phyloP scores from a whole-genome alignment of 2,329 filamentous ascomycete genomes.

The Endocalyx cinctus region DNA sequence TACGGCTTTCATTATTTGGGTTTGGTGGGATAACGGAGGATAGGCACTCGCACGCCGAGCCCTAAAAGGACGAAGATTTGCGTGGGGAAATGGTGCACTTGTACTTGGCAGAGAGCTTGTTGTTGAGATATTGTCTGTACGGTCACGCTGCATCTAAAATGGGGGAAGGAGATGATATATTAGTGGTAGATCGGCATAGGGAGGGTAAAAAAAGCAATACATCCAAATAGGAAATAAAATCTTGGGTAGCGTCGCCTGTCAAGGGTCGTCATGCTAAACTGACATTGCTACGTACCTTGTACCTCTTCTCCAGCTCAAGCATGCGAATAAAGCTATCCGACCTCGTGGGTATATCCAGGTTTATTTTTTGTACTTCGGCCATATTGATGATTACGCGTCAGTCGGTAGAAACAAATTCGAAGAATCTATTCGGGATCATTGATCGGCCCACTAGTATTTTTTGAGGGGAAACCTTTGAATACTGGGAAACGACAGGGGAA shows the following conservation, averaged over 20 bases:
- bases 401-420: constrained; percentile 9
- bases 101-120: constrained; percentile 22
- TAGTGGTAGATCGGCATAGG: constrained; percentile 21
- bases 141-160: constrained; percentile 34
- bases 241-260: constrained; percentile 23
- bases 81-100: constrained; percentile 21
- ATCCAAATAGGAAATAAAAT: constrained; percentile 9
- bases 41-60: constrained; percentile 27
- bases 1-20: constrained; percentile 29
- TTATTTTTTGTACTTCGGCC: constrained; percentile 23
- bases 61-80: constrained; percentile 23
- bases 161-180: constrained; percentile 21
- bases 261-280: no score
- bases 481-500: constrained; percentile 12
- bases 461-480: constrained; percentile 8
- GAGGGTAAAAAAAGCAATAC: constrained; percentile 14
- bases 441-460: constrained; percentile 7
- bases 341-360: constrained; percentile 24
- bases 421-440: constrained; percentile 7
- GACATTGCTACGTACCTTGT: constrained; percentile 47
- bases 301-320: constrained; percentile 55
- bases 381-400: constrained; percentile 29
- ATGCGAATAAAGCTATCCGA: constrained; percentile 52
- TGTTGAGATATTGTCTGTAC: constrained; percentile 23
- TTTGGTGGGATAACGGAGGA: constrained; percentile 28